These are phyloP conservation scores for Coniophora puteana DNA, from an alignment of 1,284 basidiomycete species.

Conservation along the genomic window DNA sequence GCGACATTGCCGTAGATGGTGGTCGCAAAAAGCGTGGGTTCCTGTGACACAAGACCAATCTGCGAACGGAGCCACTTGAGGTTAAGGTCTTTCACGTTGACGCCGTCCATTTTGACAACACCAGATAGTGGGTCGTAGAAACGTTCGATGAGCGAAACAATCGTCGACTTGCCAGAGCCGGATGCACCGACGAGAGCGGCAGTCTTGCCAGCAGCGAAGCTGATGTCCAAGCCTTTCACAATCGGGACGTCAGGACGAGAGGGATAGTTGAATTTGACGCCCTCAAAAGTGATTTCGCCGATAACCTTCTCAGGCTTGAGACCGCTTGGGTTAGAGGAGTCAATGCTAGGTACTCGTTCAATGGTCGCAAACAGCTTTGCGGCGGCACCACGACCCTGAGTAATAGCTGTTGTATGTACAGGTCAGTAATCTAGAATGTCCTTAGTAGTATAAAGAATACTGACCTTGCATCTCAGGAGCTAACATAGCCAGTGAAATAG, in stretches of 20 bases:
- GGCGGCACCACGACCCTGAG: slow-evolving; percentile 80
- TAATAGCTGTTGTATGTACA: too few species aligned
- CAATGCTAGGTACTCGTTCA: slow-evolving; percentile 80
- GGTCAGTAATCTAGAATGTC: background rate
- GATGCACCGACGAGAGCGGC: slow-evolving; percentile 65
- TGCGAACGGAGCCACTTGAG: slow-evolving; percentile 65
- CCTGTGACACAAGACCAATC: slow-evolving; percentile 67
- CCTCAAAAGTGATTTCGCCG: slow-evolving; percentile 56
- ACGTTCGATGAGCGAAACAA: slow-evolving; percentile 54
- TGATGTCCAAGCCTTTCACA: slow-evolving; percentile 50
- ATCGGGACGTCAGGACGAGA: slow-evolving; percentile 65
- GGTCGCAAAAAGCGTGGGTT: slow-evolving; percentile 65
- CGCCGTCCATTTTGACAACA: slow-evolving; percentile 54
- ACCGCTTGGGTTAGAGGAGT: slow-evolving; percentile 69
- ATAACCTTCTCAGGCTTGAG: slow-evolving; percentile 60
- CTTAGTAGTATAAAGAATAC: background rate
- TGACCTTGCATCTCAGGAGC: slow-evolving; percentile 76
- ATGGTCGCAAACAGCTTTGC: slow-evolving; percentile 89
- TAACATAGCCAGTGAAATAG: slow-evolving; percentile 75
- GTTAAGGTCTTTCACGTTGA: slow-evolving; percentile 56
- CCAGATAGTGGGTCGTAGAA: slow-evolving; percentile 70
- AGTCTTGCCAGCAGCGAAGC: slow-evolving; percentile 50
- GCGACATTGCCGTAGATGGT: slow-evolving; percentile 66
- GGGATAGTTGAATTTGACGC: slow-evolving; percentile 73
- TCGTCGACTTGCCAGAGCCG: slow-evolving; percentile 62